phyloP scores from a whole-genome alignment of 1,284 basidiomycete genomes.

The Amylostereum areolatum region DNA sequence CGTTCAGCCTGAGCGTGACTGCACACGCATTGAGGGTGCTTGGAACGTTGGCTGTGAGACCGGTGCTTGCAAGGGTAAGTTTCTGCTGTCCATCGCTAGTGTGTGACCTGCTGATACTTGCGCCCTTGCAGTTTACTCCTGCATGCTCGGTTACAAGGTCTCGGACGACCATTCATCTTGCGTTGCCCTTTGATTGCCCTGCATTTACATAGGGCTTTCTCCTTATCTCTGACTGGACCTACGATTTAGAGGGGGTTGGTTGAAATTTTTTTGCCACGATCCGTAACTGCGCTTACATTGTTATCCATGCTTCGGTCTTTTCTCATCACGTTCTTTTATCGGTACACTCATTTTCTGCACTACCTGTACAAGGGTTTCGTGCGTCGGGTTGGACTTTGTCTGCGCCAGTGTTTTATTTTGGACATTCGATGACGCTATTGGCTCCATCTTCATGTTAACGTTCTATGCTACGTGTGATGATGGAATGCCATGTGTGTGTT shows the following conservation, averaged over 20 bases:
- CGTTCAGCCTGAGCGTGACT: conserved; percentile 61
- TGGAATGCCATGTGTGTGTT: no score
- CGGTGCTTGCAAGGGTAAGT: conserved; percentile 52
- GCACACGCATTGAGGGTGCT: conserved; percentile 57
- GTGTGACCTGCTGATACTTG: not conserved
- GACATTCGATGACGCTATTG: not conserved
- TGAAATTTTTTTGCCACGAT: not conserved
- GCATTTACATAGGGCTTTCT: not conserved
- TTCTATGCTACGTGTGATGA: no score
- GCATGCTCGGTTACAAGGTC: conserved; percentile 47
- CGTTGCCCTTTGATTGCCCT: conserved; percentile 34
- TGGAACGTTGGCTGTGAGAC: conserved; percentile 64
- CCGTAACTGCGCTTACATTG: no score
- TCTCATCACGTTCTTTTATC: conserved; percentile 1
- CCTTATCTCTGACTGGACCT: conserved; percentile 13
- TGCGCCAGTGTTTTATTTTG: conserved; percentile 16
- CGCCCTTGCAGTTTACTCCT: conserved; percentile 46
- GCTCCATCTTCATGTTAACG: no score
- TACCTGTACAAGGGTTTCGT: not conserved
- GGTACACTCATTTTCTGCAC: conserved; percentile 1
- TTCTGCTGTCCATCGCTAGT: not conserved
- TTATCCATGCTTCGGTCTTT: conserved; percentile 1
- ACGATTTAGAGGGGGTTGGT: conserved; percentile 19
- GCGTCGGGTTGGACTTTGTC: not conserved
- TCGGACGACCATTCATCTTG: conserved; percentile 48